Conservation (phyloP, 345 rosid genomes). For the Corymbia maculata region DNA sequence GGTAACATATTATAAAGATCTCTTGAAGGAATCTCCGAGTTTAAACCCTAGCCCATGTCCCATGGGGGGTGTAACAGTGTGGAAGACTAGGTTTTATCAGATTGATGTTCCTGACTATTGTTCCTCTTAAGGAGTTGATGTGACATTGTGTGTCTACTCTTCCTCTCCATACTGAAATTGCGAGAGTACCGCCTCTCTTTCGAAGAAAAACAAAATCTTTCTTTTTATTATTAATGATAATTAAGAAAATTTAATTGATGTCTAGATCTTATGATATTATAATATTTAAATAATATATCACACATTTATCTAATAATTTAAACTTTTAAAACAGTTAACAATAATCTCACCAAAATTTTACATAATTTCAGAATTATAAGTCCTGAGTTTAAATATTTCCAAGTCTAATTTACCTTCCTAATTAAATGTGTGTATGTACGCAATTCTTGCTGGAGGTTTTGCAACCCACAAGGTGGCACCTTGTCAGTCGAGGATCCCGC, state of each 20-base stretch:
- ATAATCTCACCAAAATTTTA: too few relatives aligned
- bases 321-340: too few relatives aligned
- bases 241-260: background rate
- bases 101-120: too few relatives aligned
- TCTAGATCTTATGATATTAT: background rate
- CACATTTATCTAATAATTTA: too few relatives aligned
- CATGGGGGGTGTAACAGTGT: background rate
- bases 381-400: too few relatives aligned
- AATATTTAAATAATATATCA: too few relatives aligned
- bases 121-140: background rate
- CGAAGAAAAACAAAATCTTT: background rate
- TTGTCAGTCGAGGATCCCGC: constrained; percentile 19
- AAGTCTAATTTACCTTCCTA: too few relatives aligned
- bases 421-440: background rate
- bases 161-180: background rate
- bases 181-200: background rate
- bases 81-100: background rate
- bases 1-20: background rate
- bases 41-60: background rate
- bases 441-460: constrained; percentile 41
- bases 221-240: background rate
- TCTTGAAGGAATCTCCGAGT: background rate
- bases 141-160: background rate
- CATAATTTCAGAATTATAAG: too few relatives aligned
- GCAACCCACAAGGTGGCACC: constrained; percentile 31